Base-by-base conservation (phyloP, 495 filamentous ascomycete species). In the Neurospora sp. region DNA sequence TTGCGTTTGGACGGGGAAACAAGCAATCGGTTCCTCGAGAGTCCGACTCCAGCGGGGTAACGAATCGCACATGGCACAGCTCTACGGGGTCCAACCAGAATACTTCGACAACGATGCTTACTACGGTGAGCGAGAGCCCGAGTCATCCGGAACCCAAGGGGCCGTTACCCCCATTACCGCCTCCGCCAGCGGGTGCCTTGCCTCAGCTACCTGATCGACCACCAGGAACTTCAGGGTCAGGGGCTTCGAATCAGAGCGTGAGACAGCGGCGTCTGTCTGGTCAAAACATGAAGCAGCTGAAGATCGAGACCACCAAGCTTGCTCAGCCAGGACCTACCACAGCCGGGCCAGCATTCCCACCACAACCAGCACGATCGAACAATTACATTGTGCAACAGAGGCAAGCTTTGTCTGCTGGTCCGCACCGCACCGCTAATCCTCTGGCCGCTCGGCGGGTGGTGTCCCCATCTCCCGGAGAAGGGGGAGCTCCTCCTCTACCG, bases 1-100 rank as follows among this genome's bases (percentile, higher is more conserved):
- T 96, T 77, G 87, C 94, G 72, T 92, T 97, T 80, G 92, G 90
- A 69, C 78, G 90, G 20, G 89, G 90, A 76, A 87, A 89, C 4
- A 94, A 92, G 74, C 90, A 92, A 11, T 88, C 91, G 16, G 84
- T 97, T 37, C 95, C 95, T 42, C 89, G 95, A 72, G 93, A 97
- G 78, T 96, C 94, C 2, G 92, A 92, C 77, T 97, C 93, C 0
- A 98, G 93, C 82, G 90, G 90, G 18, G 89, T 93, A 75, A 95
- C 93, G 16, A 90, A 90, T 69, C 89, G 91, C 69, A 96, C 93
- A 8, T 97, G 93, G 93, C 91, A 93, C 77, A 97, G 92, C 82
- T 96, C 94, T 20, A 87, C 88, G 77, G 90, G 88, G 35, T 96
- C 93, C 8, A 92, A 93, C 71, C 88, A 91, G 27, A 92, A 91